Evolutionary conservation across 2,329 filamentous ascomycete genomes (phyloP).

Genomic region (Sporothrix pseudoabietina): DNA sequence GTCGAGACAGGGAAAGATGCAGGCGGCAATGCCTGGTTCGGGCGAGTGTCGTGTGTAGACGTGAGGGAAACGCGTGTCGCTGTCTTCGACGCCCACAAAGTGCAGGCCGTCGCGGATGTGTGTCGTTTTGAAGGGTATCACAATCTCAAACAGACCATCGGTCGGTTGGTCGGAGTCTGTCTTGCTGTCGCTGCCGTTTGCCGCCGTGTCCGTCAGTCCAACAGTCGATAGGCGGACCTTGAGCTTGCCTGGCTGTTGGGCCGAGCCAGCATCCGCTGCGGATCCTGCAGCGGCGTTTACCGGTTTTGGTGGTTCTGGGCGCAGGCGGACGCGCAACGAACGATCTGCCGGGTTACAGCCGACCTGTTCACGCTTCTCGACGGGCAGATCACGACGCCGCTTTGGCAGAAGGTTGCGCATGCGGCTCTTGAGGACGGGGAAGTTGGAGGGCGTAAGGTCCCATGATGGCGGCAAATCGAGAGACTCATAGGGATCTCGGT

Average conservation of each 20-base stretch:
- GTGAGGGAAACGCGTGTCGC: slow-evolving; percentile 84
- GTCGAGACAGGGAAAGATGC: slow-evolving; percentile 92
- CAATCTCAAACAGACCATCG: slow-evolving; percentile 45
- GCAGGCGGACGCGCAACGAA: slow-evolving; percentile 50
- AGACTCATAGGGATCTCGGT: slow-evolving; percentile 67
- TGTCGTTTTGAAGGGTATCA: slow-evolving; percentile 75
- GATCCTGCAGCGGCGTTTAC: neutral
- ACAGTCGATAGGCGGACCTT: slow-evolving; percentile 31
- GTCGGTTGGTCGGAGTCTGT: slow-evolving; percentile 24
- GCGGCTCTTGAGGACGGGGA: slow-evolving; percentile 71
- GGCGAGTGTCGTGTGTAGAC: slow-evolving; percentile 83
- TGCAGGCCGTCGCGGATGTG: slow-evolving; percentile 84
- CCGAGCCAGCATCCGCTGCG: neutral
- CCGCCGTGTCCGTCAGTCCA: neutral
- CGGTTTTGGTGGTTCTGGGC: slow-evolving; percentile 39
- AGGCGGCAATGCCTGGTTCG: slow-evolving; percentile 76
- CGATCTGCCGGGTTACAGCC: slow-evolving; percentile 60
- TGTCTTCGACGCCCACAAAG: slow-evolving; percentile 81
- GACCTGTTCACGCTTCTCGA: slow-evolving; percentile 56
- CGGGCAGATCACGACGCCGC: slow-evolving; percentile 56
- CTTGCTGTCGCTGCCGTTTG: slow-evolving; percentile 14
- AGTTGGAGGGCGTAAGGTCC: slow-evolving; percentile 70
- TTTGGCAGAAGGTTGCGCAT: slow-evolving; percentile 58
- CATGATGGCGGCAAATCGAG: slow-evolving; percentile 63
- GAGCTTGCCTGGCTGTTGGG: slow-evolving; percentile 28